Conservation (phyloP, 2,329 filamentous ascomycete species). For the Daldinia sp. region DNA sequence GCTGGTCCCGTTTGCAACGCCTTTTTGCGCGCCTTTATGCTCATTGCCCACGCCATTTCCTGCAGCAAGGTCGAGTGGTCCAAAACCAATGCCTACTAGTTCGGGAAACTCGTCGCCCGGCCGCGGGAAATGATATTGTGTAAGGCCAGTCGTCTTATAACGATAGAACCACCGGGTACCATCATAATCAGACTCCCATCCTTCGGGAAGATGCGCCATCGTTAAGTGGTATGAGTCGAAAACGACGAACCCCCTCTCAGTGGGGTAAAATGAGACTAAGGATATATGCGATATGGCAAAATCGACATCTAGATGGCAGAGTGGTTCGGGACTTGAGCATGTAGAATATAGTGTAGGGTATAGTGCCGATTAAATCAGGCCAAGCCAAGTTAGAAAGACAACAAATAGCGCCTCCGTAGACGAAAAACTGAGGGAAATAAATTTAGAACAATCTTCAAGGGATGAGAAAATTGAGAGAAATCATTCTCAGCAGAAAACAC, state of each 20-base stretch:
- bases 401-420: background rate
- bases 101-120: slow-evolving; percentile 70
- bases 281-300: background rate
- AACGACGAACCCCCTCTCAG: background rate
- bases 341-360: background rate
- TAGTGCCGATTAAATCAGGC: background rate
- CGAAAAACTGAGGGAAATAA: background rate
- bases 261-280: background rate
- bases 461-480: slow-evolving; percentile 1
- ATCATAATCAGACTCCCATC: slow-evolving; percentile 71
- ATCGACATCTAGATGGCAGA: background rate
- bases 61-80: slow-evolving; percentile 59
- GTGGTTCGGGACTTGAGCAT: background rate
- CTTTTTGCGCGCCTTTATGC: slow-evolving; percentile 59
- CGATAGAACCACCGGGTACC: slow-evolving; percentile 69
- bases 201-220: slow-evolving; percentile 61
- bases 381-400: slow-evolving; percentile 4
- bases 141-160: slow-evolving; percentile 65
- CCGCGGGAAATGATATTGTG: slow-evolving; percentile 68
- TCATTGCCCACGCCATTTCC: slow-evolving; percentile 66
- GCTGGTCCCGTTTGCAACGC: slow-evolving; percentile 35
- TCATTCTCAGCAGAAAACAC: background rate
- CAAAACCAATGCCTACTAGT: slow-evolving; percentile 56
- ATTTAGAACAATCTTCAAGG: background rate
- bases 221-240: slow-evolving; percentile 4